Evolutionary conservation across 306 rosid genomes (phyloP).

Genomic region (Glycyrrhiza uralensis): DNA sequence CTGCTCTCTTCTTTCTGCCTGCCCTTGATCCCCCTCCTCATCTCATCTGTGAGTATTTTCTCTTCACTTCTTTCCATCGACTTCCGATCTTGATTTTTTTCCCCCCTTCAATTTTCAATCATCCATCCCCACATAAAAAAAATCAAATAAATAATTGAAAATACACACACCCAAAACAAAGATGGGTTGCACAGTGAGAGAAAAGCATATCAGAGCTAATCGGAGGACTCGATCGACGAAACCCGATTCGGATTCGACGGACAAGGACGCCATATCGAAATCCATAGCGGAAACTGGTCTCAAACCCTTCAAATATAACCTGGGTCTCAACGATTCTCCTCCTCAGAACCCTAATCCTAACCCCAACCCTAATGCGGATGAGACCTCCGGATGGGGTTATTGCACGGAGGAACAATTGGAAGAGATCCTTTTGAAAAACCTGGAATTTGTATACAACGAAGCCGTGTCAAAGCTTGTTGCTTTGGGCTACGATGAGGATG

Average conservation of each 20-base stretch:
- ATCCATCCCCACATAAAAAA: not conserved
- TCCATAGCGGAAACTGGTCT: constrained; percentile 66
- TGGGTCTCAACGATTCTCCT: constrained; percentile 34
- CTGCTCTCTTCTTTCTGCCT: not conserved
- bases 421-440: constrained; percentile 67
- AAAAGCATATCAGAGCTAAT: constrained; percentile 75
- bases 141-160: no score
- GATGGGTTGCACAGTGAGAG: constrained; percentile 88
- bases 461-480: constrained; percentile 78
- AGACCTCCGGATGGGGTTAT: constrained; percentile 78
- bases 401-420: constrained; percentile 95
- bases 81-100: not conserved
- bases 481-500: constrained; percentile 73
- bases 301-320: constrained; percentile 51
- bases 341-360: constrained; percentile 33
- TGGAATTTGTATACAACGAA: constrained; percentile 62
- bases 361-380: constrained; percentile 44
- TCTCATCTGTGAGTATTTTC: constrained; percentile 27
- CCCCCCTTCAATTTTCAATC: not conserved
- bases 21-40: not conserved
- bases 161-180: not conserved
- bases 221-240: constrained; percentile 60
- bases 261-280: constrained; percentile 61
- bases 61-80: not conserved
- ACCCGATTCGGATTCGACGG: constrained; percentile 53